These are phyloP conservation scores for Candida alai DNA, from an alignment of 805 yeast species.

Conservation along the genomic window DNA sequence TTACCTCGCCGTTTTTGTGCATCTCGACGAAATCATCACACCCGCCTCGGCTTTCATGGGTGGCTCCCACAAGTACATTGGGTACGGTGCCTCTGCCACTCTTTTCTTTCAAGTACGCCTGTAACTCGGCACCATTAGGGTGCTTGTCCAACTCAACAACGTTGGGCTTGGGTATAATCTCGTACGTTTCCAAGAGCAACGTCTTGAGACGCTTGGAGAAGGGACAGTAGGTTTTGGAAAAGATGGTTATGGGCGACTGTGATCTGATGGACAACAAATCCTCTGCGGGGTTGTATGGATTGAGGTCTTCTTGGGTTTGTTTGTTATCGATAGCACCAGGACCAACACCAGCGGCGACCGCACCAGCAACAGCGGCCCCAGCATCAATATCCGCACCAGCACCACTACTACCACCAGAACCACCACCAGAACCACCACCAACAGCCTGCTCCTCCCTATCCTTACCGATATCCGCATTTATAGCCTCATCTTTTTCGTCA, in stretches of 20 bases:
- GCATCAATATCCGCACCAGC: constrained; percentile 2
- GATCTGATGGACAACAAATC: constrained; percentile 52
- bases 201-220: constrained; percentile 69
- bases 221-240: constrained; percentile 63
- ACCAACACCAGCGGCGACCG: constrained; percentile 5
- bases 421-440: constrained; percentile 2
- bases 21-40: constrained; percentile 71
- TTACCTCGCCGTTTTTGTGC: constrained; percentile 55
- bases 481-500: constrained; percentile 36
- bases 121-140: constrained; percentile 70
- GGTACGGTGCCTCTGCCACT: constrained; percentile 91
- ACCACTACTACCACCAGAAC: constrained; percentile 9
- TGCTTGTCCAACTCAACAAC: constrained; percentile 84
- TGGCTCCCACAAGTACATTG: constrained; percentile 70
- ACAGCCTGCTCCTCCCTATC: constrained; percentile 7
- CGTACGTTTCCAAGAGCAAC: constrained; percentile 58
- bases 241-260: constrained; percentile 62
- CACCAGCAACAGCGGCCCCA: constrained; percentile 9
- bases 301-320: constrained; percentile 10
- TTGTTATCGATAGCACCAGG: constrained; percentile 5
- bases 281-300: constrained; percentile 31
- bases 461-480: constrained; percentile 34
- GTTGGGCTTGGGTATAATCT: constrained; percentile 65
- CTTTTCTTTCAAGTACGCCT: constrained; percentile 58
- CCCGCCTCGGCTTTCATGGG: constrained; percentile 71